Evolutionary conservation across 768 basidiomycete genomes (phyloP).

Genomic region (Tremella yokohamensis): DNA sequence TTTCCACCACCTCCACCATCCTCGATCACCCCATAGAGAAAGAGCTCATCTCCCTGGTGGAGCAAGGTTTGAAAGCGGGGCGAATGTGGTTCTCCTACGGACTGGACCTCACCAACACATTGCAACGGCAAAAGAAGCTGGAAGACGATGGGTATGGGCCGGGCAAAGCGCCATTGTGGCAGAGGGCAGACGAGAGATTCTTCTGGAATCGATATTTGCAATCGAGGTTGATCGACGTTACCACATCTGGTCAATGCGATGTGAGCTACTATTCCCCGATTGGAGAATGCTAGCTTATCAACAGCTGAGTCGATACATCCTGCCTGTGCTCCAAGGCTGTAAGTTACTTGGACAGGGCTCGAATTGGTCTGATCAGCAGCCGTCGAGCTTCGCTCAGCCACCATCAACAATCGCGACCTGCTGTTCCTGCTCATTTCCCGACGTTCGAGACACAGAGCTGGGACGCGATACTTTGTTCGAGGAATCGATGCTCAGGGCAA

Average conservation of each 20-base stretch:
- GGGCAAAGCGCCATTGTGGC: conserved; percentile 39
- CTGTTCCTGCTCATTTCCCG: conserved; percentile 86
- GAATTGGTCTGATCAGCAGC: conserved; percentile 55
- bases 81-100: conserved; percentile 84
- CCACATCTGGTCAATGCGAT: conserved; percentile 60
- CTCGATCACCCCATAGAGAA: conserved; percentile 81
- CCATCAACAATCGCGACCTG: conserved; percentile 72
- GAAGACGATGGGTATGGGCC: conserved; percentile 55
- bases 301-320: conserved; percentile 80
- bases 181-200: conserved; percentile 86
- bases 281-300: not conserved
- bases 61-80: conserved; percentile 75
- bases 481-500: conserved; percentile 85
- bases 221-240: conserved; percentile 61
- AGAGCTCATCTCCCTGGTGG: conserved; percentile 78
- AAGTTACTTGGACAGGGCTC: conserved; percentile 50
- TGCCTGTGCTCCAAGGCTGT: conserved; percentile 95
- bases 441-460: conserved; percentile 87
- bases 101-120: conserved; percentile 79
- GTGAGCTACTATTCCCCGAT: conserved; percentile 55
- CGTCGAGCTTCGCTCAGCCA: conserved; percentile 73
- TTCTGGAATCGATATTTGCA: conserved; percentile 92
- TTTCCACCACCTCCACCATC: conserved; percentile 60
- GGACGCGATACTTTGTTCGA: conserved; percentile 93
- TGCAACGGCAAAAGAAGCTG: conserved; percentile 74